Evolutionary conservation across 148 eudicot genomes (phyloP), one percentile per base, ranked within the genome.

Genomic region (Vaccinium myrtillus): DNA sequence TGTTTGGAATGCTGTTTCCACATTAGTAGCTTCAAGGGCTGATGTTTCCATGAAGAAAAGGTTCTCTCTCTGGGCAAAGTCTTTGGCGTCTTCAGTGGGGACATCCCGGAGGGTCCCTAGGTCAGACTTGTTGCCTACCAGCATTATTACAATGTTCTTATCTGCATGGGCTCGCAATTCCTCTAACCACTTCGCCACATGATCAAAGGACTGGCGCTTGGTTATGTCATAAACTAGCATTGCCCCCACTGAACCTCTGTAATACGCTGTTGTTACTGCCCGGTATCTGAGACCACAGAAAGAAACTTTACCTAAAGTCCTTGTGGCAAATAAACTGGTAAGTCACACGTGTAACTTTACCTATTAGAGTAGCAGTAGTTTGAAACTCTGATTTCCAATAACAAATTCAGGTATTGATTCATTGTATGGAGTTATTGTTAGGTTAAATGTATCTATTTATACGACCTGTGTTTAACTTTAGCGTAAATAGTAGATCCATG

Each of bases 211-310:
- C 21, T 83, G 89, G 8, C 84, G 87, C 75, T 85, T 88, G 74
- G 87, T 88, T 13, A 83, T 83, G 75, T 88, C 86, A 21, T 83
- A 88, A 54, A 88, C 84, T 48, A 88, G 59, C 86, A 88, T 65
- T 21, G 87, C 89, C 49, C 89, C 89, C 8, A 88, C 81, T 53
- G 89, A 86, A 46, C 89, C 89, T 75, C 89, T 79, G 83, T 88
- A 88, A 50, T 88, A 88, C 7, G 89, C 86, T 16, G 87, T 88
- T 4, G 89, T 88, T 39, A 88, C 89, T 59, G 89, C 89, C 48
- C 89, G 80, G 55, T 76, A 76, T 23, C 79, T 76, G 79, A 75
- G 39, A 70, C 15, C 21, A 15, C 19, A 58, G 63, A 58, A 15
- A 58, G 21, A 58, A 58, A 58, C 19, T 5, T 58, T 58, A 53